A percentile compares a stretch with the other conserved stretches of the same genome.
phyloP scores from a whole-genome alignment of 805 yeast species.

The Metschnikowia dekortorum region DNA sequence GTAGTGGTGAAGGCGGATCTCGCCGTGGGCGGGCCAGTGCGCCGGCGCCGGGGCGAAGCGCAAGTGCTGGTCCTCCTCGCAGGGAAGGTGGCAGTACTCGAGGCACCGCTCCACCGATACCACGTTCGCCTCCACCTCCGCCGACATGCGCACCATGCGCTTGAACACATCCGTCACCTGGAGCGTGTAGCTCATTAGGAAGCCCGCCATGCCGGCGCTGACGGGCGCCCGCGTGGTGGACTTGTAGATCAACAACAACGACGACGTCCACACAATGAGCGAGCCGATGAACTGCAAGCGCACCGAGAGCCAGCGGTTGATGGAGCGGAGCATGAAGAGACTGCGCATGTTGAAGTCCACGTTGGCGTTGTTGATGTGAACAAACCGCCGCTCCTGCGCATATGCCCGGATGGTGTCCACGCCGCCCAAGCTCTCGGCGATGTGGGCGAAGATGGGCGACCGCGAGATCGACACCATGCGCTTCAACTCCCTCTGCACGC shows the following conservation, averaged over 20 bases:
- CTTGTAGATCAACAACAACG: conserved; percentile 42
- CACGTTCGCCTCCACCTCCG: conserved; percentile 58
- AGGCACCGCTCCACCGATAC: conserved; percentile 66
- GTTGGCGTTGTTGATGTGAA: conserved; percentile 46
- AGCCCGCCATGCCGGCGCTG: conserved; percentile 58
- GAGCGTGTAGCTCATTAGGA: conserved; percentile 60
- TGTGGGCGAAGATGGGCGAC: conserved; percentile 50
- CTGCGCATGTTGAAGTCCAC: conserved; percentile 47
- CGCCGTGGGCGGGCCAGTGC: conserved; percentile 14
- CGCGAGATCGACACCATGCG: conserved; percentile 64
- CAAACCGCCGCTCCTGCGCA: conserved; percentile 61
- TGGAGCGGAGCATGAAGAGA: conserved; percentile 47
- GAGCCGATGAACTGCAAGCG: conserved; percentile 62
- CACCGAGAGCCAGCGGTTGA: conserved; percentile 63
- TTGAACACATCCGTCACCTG: conserved; percentile 51
- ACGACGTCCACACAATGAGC: conserved; percentile 47
- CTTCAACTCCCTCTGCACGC: conserved; percentile 68
- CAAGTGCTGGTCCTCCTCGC: conserved; percentile 30
- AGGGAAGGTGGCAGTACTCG: conserved; percentile 48
- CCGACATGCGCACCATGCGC: conserved; percentile 56
- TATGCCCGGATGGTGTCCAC: conserved; percentile 76
- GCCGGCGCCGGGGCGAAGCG: conserved; percentile 4
- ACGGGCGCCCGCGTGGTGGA: conserved; percentile 36
- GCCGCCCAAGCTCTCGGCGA: conserved; percentile 79
- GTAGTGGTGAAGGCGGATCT: conserved; percentile 38